phyloP scores from a whole-genome alignment of 225 moss, liverwort and hornwort species.

The Bryum argenteum region DNA sequence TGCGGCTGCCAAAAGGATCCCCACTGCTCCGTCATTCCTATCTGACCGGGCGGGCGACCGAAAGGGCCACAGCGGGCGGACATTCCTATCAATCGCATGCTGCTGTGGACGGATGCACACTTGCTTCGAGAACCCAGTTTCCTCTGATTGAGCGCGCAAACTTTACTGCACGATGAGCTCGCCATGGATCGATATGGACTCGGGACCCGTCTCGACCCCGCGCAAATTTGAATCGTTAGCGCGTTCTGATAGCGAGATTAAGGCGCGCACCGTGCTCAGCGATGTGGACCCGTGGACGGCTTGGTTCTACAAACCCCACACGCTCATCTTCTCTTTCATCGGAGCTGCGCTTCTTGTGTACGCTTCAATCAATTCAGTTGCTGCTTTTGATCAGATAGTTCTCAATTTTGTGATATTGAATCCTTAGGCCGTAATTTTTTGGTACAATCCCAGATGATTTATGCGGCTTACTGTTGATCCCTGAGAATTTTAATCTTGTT shows the following conservation, averaged over 20 bases:
- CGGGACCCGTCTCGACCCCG: background rate
- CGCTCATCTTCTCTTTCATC: slow-evolving; percentile 40
- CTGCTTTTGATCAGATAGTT: background rate
- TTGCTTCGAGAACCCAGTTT: background rate
- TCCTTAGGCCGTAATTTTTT: background rate
- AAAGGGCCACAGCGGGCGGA: no score
- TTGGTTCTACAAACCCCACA: slow-evolving; percentile 48
- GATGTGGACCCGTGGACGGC: slow-evolving; percentile 56
- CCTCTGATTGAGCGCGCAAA: no score
- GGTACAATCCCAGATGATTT: background rate
- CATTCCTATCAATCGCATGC: no score
- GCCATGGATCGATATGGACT: background rate
- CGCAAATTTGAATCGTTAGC: background rate
- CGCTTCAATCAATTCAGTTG: background rate
- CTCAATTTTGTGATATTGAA: background rate
- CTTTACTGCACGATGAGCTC: slow-evolving; percentile 24
- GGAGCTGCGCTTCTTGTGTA: slow-evolving; percentile 44
- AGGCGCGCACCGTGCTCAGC: slow-evolving; percentile 34
- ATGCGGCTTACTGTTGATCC: background rate
- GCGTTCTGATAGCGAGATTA: slow-evolving; percentile 19
- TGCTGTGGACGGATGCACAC: background rate
- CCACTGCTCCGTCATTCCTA: background rate
- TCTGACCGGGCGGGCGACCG: background rate
- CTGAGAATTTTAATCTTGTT: background rate
- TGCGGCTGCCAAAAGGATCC: background rate